phyloP scores from a whole-genome alignment of 768 basidiomycete genomes.

The Tylopilus felleus region DNA sequence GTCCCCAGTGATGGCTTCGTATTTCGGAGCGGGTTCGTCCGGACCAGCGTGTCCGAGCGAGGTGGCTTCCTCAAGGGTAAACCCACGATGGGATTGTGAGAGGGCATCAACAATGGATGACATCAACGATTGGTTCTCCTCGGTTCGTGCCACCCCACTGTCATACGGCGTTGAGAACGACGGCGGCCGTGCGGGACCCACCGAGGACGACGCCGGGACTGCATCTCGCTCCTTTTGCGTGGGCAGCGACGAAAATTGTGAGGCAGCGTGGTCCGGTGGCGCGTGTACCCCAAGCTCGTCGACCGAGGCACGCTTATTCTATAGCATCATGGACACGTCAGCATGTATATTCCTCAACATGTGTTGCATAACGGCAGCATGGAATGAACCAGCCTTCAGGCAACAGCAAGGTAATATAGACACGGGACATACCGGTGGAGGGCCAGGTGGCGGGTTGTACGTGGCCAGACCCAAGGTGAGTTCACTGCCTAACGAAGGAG shows the following conservation, averaged over 20 bases:
- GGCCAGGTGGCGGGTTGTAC: constrained; percentile 9
- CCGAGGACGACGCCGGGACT: constrained; percentile 11
- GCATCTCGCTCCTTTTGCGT: constrained; percentile 41
- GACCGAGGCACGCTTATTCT: constrained; percentile 21
- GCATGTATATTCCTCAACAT: constrained; percentile 4
- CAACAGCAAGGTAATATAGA: constrained; percentile 15
- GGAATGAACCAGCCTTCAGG: constrained; percentile 14
- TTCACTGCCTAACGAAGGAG: constrained; percentile 33
- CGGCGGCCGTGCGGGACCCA: constrained; percentile 2
- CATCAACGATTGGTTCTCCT: constrained; percentile 34
- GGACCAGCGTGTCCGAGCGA: constrained; percentile 15
- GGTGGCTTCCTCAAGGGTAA: constrained; percentile 24
- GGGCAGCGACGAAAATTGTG: constrained; percentile 64
- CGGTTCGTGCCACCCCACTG: constrained; percentile 6
- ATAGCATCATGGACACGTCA: constrained; percentile 7
- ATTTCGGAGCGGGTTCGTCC: constrained; percentile 38
- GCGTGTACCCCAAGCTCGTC: constrained; percentile 28
- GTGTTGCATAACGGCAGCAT: constrained; percentile 13
- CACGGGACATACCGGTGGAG: constrained; percentile 18
- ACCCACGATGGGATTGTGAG: constrained; percentile 23
- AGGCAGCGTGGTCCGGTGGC: background rate
- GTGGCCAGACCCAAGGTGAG: constrained; percentile 20
- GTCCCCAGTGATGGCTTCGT: constrained; percentile 26
- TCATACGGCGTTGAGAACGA: constrained; percentile 9
- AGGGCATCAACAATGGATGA: constrained; percentile 40